These are phyloP conservation scores for Rhododendron molle DNA, from an alignment of 148 eudicot genomes.

Conservation along the genomic window DNA sequence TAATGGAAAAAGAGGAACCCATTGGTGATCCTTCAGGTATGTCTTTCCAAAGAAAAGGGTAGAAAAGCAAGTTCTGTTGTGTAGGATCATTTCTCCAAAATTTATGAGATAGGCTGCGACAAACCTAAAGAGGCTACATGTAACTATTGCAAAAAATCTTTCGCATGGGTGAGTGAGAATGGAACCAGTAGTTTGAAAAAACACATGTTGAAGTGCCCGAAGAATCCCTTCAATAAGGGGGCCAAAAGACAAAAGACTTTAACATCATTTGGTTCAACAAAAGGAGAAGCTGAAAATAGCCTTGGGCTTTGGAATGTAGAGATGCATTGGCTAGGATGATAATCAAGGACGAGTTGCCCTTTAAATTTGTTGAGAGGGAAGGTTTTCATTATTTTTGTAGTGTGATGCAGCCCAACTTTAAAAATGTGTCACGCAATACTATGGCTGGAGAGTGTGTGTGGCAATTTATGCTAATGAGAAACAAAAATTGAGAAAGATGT, in stretches of 20 bases:
- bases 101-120: background rate
- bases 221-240: background rate
- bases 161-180: background rate
- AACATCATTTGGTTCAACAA: background rate
- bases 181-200: background rate
- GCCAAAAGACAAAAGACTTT: background rate
- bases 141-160: no score
- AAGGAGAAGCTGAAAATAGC: background rate
- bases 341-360: background rate
- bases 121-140: background rate
- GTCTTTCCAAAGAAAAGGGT: background rate
- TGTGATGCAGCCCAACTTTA: background rate
- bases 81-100: background rate
- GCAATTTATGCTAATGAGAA: background rate
- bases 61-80: background rate
- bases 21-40: background rate
- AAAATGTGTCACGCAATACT: background rate
- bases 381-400: background rate
- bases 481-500: background rate
- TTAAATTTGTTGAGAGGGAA: background rate
- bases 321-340: background rate
- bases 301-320: background rate
- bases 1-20: no score
- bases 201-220: background rate
- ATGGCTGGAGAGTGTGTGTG: background rate